Evolutionary conservation across 306 rosid genomes (phyloP).

Genomic region (Styphnolobium japonicum): DNA sequence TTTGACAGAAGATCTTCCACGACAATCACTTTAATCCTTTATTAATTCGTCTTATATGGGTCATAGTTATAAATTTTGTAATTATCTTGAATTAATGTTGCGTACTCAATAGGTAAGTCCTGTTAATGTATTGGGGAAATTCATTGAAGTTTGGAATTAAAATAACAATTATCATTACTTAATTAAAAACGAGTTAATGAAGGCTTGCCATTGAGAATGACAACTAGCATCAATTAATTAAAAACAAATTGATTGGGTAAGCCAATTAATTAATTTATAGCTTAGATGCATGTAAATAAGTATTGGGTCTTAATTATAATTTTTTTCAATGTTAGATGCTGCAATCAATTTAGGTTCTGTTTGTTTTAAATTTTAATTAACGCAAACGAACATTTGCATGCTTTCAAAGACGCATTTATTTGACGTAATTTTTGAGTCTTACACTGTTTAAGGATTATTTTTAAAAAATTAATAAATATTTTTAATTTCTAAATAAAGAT

Average conservation of each 20-base stretch:
- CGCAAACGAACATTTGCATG: no score
- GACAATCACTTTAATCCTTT: neutral
- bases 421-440: no score
- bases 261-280: neutral
- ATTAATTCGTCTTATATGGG: conserved; percentile 5
- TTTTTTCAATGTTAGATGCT: neutral
- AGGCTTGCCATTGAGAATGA: neutral
- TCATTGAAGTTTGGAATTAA: conserved; percentile 21
- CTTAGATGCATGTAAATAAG: neutral
- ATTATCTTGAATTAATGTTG: neutral
- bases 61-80: neutral
- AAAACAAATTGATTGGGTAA: neutral
- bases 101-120: neutral
- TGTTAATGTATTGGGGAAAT: neutral
- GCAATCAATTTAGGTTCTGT: neutral
- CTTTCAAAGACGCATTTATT: no score
- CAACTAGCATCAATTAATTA: neutral
- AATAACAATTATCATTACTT: neutral
- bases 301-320: neutral
- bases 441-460: no score
- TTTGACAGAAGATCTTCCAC: neutral
- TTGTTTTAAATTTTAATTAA: no score
- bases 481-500: no score
- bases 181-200: neutral
- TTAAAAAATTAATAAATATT: no score